Base-by-base conservation (phyloP, 169 alveolate species). In the Plasmodium relictum region DNA sequence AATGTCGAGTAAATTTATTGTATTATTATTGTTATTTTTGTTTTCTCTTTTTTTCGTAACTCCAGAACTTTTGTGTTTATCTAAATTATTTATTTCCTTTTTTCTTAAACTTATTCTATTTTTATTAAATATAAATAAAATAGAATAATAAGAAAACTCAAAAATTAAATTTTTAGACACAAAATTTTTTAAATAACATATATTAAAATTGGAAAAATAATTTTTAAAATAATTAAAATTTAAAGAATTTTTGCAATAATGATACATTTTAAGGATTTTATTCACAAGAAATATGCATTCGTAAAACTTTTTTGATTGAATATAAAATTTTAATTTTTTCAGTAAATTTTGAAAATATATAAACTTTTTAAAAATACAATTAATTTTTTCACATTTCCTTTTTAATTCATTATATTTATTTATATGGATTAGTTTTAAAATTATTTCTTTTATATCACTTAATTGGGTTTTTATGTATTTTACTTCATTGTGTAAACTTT, bases 131-230 rank as follows among this genome's bases (percentile, higher is more conserved):
- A 48, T 37, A 50, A 70, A 70, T 18, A 18, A 42, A 22, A 70
- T 24, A 26, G 83, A 37, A 58, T 70, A 26, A 56, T 22, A 70
- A 42, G 18, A 70, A 70, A 70, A 70, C 6, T 12, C 22, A 48
- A 70, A 70, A 70, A 70, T 24, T 31, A 70, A 44, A 45, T 70
- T 70, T 48, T 70, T 44, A 42, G 48, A 70, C 1, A 70, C 0
- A 56, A 70, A 48, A 14, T 37, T 50, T 50, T 48, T 48, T 16
- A 70, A 70, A 31, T 70, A 50, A 2, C n/a, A 22, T 20, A 70
- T 70, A n/a, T 70, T 70, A 20, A 70, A 44, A 70, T 70, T 70
- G 22, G 45, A 45, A 70, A 70, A 70, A 70, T 70, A 70, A 24
- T 70, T 12, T 6, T 48, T 54, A 24, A 70, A 48, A 50, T 44